Base-by-base conservation (phyloP, 2,329 filamentous ascomycete species). In the Pseudocercospora vitis region DNA sequence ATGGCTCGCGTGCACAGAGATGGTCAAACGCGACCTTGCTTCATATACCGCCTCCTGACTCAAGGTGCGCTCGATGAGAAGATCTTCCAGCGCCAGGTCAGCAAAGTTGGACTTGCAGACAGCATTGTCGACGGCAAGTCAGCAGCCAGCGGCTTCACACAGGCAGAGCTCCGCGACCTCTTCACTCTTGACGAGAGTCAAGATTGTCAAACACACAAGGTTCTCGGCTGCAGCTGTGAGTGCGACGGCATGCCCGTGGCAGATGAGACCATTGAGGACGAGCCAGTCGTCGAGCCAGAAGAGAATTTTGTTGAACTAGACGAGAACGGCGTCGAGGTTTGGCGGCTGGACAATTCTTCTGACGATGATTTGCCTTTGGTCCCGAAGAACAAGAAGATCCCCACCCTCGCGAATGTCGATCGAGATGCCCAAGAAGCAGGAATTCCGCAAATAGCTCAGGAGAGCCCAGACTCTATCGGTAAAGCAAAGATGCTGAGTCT, bases 1-100 rank as follows among this genome's bases (percentile, higher is more conserved):
- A 88, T 89, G 84, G 86, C 85, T 9, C 82, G 86, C 11, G 86
- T 89, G 42, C 85, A 89, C 65, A 80, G 86, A 45, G 85, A 88
- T 61, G 86, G 86, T 0, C 86, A 89, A 66, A 86, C 84, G 66
- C 72, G 76, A 8, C 81, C 81, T 3, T 87, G 85, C 57, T 82
- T 81, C 51, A 87, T 89, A 54, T 89, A 89, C 63, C 77, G 86
- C 4, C 76, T 89, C 52, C 66, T 89, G 9, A 81, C 86, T 3
- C 82, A 85, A 53, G 86, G 86, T 7, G 83, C 81, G 3, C 74
- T 89, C 14, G 86, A 89, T 58, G 86, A 89, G 70, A 88, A 87
- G 70, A 89, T 89, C 53, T 89, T 82, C 71, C 86, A 89, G 67
- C 76, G 86, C 7, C 86, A 89, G 66, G 75, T 88, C 31, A 87